Base-by-base conservation (phyloP, 768 basidiomycete species). In the Boletales sp. region DNA sequence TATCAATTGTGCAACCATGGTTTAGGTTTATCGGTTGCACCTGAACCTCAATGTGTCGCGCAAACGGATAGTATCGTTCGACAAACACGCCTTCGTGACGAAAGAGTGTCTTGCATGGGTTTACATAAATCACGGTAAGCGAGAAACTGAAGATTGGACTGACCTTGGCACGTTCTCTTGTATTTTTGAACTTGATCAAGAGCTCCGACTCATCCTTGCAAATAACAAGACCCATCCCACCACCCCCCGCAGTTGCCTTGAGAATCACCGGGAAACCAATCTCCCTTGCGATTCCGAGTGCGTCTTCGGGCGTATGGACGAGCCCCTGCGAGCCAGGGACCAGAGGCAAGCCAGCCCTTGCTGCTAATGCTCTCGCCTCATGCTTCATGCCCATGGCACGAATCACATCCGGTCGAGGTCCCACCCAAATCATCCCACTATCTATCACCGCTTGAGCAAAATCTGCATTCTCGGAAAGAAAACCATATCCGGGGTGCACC, bases 211-310 rank as follows among this genome's bases (percentile, higher is more conserved):
- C 72, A 39, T 69, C 58, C 15, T 57, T 52, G 57, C 83, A 86
- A 27, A 85, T 70, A 8, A 75, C 72, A 58, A 86, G 75, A 4
- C 84, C 84, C 77, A 84, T 81, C 0, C 85, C 86, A 3, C 86
- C 84, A 2, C 85, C 86, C 3, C 84, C 85, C 0, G 81, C 82
- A 1, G 82, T 83, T 1, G 84, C 79, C 62, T 86, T 87, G 54
- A 86, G 61, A 62, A 86, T 79, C 5, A 87, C 72, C 0, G 85
- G 86, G 54, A 72, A 84, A 0, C 82, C 81, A 19, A 83, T 69
- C 5, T 53, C 50, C 9, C 50, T 54, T 11, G 79, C 79, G 2
- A 72, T 60, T 14, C 55, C 50, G 9, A 74, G 43, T 0, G 78
- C 80, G 1, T 77, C 77, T 8, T 72, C 72, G 0, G 64, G 62